Base-by-base conservation (phyloP, 768 basidiomycete genomes). In the Hysterangium stoloniferum region DNA sequence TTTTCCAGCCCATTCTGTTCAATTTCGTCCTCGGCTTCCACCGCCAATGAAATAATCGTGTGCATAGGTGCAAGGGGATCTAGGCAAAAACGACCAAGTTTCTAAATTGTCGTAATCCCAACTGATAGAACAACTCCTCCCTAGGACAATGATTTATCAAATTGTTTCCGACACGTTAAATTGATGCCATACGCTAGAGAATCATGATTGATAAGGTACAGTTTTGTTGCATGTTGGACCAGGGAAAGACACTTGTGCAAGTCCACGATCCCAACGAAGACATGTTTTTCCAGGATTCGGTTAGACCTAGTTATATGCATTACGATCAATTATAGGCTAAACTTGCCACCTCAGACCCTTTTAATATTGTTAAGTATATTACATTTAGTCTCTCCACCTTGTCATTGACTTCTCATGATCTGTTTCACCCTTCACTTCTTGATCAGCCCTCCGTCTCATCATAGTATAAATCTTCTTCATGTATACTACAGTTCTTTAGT, bases 91-190 rank as follows among this genome's bases (percentile, higher is more conserved):
- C 80, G 74, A 53, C 78, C 75, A 55, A 78, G 54, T 86, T 77
- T 1, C 93, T 90, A 59, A 99, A 99, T 63, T 98, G 95, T 15
- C 89, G 75, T 24, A 98, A 67, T 1, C 80, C 90, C 6, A 99
- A 76, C 61, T 99, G 96, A 66, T 96, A 97, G 64, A 98, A 95
- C 29, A 96, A 72, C 58, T 96, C 92, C 60, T 96, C 92, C 0
- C 93, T 96, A 52, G 12, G 25, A n/a, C n/a, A n/a, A n/a, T n/a
- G n/a, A n/a, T n/a, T n/a, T n/a, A n/a, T n/a, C n/a, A n/a, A n/a
- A n/a, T n/a, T n/a, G n/a, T n/a, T n/a, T n/a, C n/a, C n/a, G n/a
- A n/a, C n/a, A n/a, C n/a, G n/a, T n/a, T n/a, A n/a, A n/a, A n/a
- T n/a, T n/a, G n/a, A 24, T 19, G 22, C 77, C 89, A 46, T 65